Evolutionary conservation across 2,329 filamentous ascomycete species (phyloP).

Genomic region (Colletotrichum liriopes): DNA sequence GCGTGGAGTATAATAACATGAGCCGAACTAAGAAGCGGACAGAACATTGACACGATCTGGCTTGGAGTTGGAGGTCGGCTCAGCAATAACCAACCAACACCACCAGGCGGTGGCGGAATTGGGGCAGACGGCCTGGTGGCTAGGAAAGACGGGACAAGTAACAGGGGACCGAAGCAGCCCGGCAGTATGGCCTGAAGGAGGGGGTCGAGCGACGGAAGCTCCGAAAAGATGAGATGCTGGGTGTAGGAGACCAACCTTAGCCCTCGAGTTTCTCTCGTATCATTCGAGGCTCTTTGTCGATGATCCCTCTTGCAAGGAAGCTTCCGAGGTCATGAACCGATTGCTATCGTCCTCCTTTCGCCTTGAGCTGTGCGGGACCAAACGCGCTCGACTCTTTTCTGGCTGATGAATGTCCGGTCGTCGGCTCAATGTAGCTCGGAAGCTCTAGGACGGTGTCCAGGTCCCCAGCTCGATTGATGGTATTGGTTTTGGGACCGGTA

Average conservation of each 20-base stretch:
- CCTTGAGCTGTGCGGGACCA: not conserved
- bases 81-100: slow-evolving; percentile 53
- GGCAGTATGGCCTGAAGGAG: slow-evolving; percentile 44
- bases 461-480: slow-evolving; percentile 8
- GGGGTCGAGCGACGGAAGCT: not conserved
- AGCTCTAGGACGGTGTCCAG: not conserved
- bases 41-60: slow-evolving; percentile 57
- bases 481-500: not conserved
- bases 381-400: not conserved
- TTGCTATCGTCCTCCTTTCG: not conserved
- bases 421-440: not conserved
- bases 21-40: slow-evolving; percentile 57
- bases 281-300: not conserved
- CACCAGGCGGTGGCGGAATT: slow-evolving; percentile 56
- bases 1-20: slow-evolving; percentile 55
- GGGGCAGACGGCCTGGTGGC: slow-evolving; percentile 47
- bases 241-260: slow-evolving; percentile 18
- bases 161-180: slow-evolving; percentile 52
- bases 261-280: slow-evolving; percentile 2
- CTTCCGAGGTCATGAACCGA: not conserved
- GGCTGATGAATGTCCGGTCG: not conserved
- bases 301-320: not conserved
- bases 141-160: slow-evolving; percentile 44
- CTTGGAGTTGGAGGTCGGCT: slow-evolving; percentile 54
- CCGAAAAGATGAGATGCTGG: not conserved